Conservation (phyloP, 345 rosid species). For the Moringa oleifera region DNA sequence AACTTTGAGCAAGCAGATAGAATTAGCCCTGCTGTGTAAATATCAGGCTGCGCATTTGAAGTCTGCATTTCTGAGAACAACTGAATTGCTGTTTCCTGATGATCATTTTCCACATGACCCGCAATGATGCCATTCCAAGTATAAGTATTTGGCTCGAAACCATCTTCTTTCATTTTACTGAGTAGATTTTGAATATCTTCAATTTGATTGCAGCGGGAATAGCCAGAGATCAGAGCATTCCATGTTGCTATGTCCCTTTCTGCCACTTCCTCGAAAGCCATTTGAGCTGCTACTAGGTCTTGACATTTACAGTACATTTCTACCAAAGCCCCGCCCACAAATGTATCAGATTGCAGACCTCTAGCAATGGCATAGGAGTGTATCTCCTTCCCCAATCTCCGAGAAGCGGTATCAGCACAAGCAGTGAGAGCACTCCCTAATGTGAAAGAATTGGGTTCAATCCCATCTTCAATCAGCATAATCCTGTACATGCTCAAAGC, state of each 20-base stretch:
- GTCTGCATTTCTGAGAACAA: slow-evolving; percentile 33
- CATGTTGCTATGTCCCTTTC: slow-evolving; percentile 39
- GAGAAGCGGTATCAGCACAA: slow-evolving; percentile 43
- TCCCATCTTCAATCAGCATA: slow-evolving; percentile 31
- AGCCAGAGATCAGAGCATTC: slow-evolving; percentile 56
- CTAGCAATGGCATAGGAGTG: slow-evolving; percentile 36
- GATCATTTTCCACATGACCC: slow-evolving; percentile 41
- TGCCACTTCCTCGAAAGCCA: slow-evolving; percentile 38
- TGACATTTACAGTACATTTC: slow-evolving; percentile 50
- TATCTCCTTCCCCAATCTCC: slow-evolving; percentile 37
- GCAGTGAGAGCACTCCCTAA: slow-evolving; percentile 54
- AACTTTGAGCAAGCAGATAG: slow-evolving; percentile 47
- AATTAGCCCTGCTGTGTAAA: slow-evolving; percentile 42
- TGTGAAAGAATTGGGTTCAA: slow-evolving; percentile 47
- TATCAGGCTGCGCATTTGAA: slow-evolving; percentile 30
- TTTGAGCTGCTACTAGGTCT: slow-evolving; percentile 26
- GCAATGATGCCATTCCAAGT: slow-evolving; percentile 56
- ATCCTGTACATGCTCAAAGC: slow-evolving; percentile 35
- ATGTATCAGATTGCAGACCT: slow-evolving; percentile 47
- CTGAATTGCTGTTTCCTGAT: slow-evolving; percentile 32
- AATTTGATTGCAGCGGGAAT: slow-evolving; percentile 38
- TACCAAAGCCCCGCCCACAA: slow-evolving; percentile 57
- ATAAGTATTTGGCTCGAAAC: slow-evolving; percentile 45
- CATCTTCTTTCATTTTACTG: slow-evolving; percentile 41
- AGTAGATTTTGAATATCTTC: slow-evolving; percentile 27